Evolutionary conservation across 2,329 filamentous ascomycete genomes (phyloP).

Genomic region (Colletotrichum tropicale): DNA sequence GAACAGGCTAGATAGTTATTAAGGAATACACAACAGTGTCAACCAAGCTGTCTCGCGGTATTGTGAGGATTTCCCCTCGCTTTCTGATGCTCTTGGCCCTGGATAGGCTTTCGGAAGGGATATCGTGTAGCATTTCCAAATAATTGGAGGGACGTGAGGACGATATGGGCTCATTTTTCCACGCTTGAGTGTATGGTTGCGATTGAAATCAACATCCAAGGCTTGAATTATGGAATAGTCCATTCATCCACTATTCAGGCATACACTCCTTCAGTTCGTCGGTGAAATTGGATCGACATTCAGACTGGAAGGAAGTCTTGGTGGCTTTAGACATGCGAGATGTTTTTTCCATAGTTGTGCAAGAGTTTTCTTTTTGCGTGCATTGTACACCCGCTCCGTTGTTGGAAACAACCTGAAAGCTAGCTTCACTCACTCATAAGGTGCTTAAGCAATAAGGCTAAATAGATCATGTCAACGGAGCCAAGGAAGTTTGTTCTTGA

Average conservation of each 20-base stretch:
- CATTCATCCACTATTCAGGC: not conserved
- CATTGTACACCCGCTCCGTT: not conserved
- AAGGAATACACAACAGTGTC: conserved; percentile 10
- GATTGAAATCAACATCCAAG: not conserved
- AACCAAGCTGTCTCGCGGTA: not conserved
- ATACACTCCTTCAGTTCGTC: not conserved
- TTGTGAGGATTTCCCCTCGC: not conserved
- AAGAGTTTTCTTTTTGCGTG: accelerated
- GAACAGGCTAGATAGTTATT: not conserved
- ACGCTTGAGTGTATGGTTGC: not conserved
- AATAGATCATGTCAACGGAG: too few relatives aligned
- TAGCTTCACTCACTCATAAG: too few relatives aligned
- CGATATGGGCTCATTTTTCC: not conserved
- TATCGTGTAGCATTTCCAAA: not conserved
- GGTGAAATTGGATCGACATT: not conserved
- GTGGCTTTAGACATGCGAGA: too few relatives aligned
- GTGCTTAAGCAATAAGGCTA: too few relatives aligned
- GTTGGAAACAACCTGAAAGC: not conserved
- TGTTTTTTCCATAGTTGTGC: not conserved
- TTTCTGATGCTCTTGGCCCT: not conserved
- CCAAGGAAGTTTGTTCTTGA: too few relatives aligned
- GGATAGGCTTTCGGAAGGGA: not conserved
- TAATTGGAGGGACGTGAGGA: not conserved
- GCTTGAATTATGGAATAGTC: not conserved
- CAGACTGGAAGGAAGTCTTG: not conserved